These are phyloP conservation scores for Phaeotremella fagi DNA, from an alignment of 768 basidiomycete species.

Conservation along the genomic window DNA sequence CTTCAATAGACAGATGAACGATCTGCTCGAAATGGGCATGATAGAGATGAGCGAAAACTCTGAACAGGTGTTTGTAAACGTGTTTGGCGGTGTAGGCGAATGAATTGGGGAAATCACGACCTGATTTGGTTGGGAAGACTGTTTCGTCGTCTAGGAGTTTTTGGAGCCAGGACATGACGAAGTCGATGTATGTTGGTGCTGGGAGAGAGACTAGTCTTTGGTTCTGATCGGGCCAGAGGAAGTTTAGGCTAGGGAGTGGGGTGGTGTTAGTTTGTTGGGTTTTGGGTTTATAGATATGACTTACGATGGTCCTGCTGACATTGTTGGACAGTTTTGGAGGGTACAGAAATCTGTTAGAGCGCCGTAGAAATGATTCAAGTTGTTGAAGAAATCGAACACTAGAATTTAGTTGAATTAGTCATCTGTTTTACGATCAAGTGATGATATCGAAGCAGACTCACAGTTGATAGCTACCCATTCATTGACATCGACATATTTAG, in stretches of 20 bases:
- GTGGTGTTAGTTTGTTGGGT: background rate
- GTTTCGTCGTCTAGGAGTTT: conserved; percentile 90
- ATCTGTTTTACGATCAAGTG: background rate
- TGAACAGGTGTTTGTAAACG: conserved; percentile 92
- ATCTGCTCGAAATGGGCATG: conserved; percentile 82
- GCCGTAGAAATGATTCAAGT: conserved; percentile 94
- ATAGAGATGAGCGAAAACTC: conserved; percentile 96
- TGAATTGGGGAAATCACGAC: conserved; percentile 75
- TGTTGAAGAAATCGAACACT: conserved; percentile 98
- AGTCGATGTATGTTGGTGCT: conserved; percentile 95
- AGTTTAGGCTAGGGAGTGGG: conserved; percentile 63
- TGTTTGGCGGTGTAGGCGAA: conserved; percentile 87
- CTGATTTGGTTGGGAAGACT: conserved; percentile 92
- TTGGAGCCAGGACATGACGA: conserved; percentile 95
- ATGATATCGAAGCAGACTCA: conserved; percentile 50
- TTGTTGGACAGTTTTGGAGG: conserved; percentile 78
- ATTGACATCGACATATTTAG: conserved; percentile 91
- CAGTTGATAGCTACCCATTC: conserved; percentile 96
- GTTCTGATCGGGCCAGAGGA: conserved; percentile 89
- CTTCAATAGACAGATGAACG: conserved; percentile 83
- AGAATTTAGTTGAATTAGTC: background rate
- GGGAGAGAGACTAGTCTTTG: conserved; percentile 81
- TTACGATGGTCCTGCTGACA: conserved; percentile 82
- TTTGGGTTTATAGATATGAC: conserved; percentile 41
- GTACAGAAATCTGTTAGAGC: conserved; percentile 91